These are phyloP conservation scores for Cerioporus squamosus DNA, from an alignment of 1,284 basidiomycete genomes.

Conservation along the genomic window DNA sequence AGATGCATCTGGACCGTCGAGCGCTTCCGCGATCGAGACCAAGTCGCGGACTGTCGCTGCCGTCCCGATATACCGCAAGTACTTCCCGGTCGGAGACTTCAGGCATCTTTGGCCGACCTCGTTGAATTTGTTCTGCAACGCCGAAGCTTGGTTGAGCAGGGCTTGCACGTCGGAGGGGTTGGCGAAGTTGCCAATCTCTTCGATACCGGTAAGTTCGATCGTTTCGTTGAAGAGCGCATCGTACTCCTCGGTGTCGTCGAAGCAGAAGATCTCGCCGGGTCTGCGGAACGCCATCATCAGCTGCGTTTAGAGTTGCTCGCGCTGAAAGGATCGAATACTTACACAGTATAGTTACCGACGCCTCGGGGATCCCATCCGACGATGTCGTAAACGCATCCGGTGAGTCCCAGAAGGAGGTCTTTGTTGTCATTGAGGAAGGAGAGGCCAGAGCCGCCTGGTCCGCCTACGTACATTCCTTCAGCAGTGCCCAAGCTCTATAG, in stretches of 20 bases:
- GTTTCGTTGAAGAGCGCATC: slow-evolving; percentile 12
- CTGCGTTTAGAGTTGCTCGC: too few species aligned
- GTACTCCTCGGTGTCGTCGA: slow-evolving; percentile 5
- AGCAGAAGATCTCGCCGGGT: slow-evolving; percentile 15
- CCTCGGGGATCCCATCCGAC: slow-evolving; percentile 17
- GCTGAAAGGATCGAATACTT: background rate
- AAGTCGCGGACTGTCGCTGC: slow-evolving; percentile 21
- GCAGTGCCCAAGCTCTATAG: too few species aligned
- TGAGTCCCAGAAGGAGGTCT: background rate
- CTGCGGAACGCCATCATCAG: background rate
- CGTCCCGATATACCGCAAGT: slow-evolving; percentile 17
- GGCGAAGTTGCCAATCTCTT: slow-evolving; percentile 14
- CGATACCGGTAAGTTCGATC: slow-evolving; percentile 11
- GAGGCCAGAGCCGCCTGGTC: slow-evolving; percentile 9
- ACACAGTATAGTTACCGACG: slow-evolving; percentile 12
- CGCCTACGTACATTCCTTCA: background rate
- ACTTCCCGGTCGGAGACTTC: background rate
- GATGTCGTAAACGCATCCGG: slow-evolving; percentile 10
- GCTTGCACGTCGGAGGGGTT: slow-evolving; percentile 1
- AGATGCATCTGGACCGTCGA: slow-evolving; percentile 12
- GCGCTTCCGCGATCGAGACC: slow-evolving; percentile 18
- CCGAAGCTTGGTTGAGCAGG: slow-evolving; percentile 1
- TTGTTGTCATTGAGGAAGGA: background rate
- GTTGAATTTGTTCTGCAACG: slow-evolving; percentile 13
- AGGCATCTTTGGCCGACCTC: slow-evolving; percentile 10